Conservation (phyloP, 495 filamentous ascomycete genomes). For the Xylaria bambusicola region DNA sequence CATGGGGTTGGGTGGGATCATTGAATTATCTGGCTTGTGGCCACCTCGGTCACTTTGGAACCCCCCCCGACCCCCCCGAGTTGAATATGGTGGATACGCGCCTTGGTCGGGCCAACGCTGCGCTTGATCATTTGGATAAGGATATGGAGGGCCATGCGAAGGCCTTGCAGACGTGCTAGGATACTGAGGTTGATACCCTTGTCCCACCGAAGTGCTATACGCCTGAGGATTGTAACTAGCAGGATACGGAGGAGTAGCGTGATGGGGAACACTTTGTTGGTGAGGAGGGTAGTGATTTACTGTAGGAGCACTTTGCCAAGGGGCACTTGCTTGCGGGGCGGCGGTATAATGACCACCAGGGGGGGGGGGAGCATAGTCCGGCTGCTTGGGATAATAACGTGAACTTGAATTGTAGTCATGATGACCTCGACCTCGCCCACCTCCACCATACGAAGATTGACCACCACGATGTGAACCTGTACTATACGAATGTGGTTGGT, state of each 20-base stretch:
- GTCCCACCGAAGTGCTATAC: slow-evolving; percentile 39
- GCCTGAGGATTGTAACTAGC: slow-evolving; percentile 55
- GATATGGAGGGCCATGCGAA: slow-evolving; percentile 36
- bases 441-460: slow-evolving; percentile 23
- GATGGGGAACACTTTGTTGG: slow-evolving; percentile 36
- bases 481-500: slow-evolving; percentile 35
- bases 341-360: slow-evolving; percentile 28
- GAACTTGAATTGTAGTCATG: slow-evolving; percentile 29
- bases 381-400: slow-evolving; percentile 27
- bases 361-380: slow-evolving; percentile 29
- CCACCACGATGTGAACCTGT: slow-evolving; percentile 28
- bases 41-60: slow-evolving; percentile 37
- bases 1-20: slow-evolving; percentile 28
- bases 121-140: slow-evolving; percentile 32
- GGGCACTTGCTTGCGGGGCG: slow-evolving; percentile 34
- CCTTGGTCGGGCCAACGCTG: slow-evolving; percentile 37
- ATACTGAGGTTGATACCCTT: slow-evolving; percentile 34
- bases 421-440: slow-evolving; percentile 30
- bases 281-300: slow-evolving; percentile 30
- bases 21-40: slow-evolving; percentile 22
- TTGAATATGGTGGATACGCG: slow-evolving; percentile 27
- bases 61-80: slow-evolving; percentile 30
- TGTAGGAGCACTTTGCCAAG: slow-evolving; percentile 38
- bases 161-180: slow-evolving; percentile 29
- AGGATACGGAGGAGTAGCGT: slow-evolving; percentile 51